Evolutionary conservation across 2,329 filamentous ascomycete species (phyloP), one percentile per base, ranked within the genome.

Genomic region (Stagonosporopsis vannaccii): DNA sequence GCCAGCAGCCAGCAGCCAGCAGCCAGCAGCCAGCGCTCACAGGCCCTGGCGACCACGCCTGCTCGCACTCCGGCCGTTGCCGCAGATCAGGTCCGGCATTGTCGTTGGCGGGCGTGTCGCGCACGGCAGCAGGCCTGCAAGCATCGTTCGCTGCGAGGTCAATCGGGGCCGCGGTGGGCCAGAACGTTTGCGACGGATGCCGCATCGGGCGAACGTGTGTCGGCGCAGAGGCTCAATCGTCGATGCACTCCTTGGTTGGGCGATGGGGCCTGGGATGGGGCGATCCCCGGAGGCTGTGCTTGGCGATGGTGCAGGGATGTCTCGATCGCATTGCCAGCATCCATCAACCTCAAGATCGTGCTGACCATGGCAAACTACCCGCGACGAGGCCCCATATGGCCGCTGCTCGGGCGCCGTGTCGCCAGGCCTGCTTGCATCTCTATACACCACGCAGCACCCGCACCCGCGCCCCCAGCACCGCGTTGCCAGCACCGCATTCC

Each of bases 261-360:
- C 41, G 46, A 56, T 49, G 23, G 2, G 25, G 48, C 11, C 22
- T 35, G 11, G 11, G 19, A 42, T 6, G 23, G 32, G 32, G 30
- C 33, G 33, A 39, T 45, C 4, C 9, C 11, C 20, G 17, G n/a
- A 15, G 1, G 30, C 11, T 3, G 20, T 1, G 37, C 46, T 56
- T 43, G 30, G 52, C 52, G 41, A 13, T 19, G 33, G 15, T 8
- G 42, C 52, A 45, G 42, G 52, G 52, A 42, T 56, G 52, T 19
- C 2, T n/a, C 52, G 46, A 56, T 56, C 46, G 39, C 45, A 55
- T 20, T 22, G 20, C 19, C 28, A 13, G 33, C 32, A 3, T 17
- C 48, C 42, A 35, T 46, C 47, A 52, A 57, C 54, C 54, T 57
- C 54, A 48, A 42, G 37, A 51, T 52, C 26, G 54, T 43, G 48